Evolutionary conservation across 140 eudicot species (phyloP).

Genomic region (Ambrosia hybrid): DNA sequence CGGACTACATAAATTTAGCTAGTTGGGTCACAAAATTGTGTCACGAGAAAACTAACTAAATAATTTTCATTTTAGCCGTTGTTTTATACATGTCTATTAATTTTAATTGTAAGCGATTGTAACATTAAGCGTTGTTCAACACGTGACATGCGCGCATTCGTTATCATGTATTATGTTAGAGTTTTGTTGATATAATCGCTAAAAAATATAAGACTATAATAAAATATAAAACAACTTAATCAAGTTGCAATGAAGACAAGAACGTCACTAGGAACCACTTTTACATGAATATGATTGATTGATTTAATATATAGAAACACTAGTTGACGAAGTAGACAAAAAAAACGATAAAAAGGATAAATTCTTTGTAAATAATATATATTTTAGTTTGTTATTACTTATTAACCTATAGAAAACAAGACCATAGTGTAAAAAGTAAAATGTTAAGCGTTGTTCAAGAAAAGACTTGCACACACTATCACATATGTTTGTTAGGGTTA

Average conservation of each 20-base stretch:
- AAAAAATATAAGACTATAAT: too few relatives aligned
- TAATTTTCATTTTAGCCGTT: not conserved
- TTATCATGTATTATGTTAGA: too few relatives aligned
- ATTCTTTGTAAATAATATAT: not conserved
- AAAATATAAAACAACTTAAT: not conserved
- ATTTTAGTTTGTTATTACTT: not conserved
- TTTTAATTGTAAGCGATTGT: not conserved
- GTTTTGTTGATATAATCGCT: too few relatives aligned
- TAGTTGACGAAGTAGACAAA: not conserved
- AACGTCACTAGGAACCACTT: not conserved
- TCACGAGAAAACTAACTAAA: not conserved
- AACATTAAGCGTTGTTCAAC: too few relatives aligned
- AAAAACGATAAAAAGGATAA: not conserved
- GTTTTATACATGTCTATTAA: not conserved
- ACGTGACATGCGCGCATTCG: too few relatives aligned
- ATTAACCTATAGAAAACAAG: too few relatives aligned
- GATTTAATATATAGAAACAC: not conserved
- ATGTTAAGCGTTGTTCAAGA: too few relatives aligned
- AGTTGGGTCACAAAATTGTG: not conserved
- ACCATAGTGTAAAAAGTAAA: too few relatives aligned
- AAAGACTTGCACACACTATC: too few relatives aligned
- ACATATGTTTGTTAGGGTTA: too few relatives aligned
- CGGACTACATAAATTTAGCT: not conserved
- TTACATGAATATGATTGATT: conserved; percentile 10
- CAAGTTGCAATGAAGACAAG: not conserved